A percentile compares a stretch with the other conserved stretches of the same genome.
phyloP scores from a whole-genome alignment of 139 green algal species.

The Zygnema circumcarinatum region DNA sequence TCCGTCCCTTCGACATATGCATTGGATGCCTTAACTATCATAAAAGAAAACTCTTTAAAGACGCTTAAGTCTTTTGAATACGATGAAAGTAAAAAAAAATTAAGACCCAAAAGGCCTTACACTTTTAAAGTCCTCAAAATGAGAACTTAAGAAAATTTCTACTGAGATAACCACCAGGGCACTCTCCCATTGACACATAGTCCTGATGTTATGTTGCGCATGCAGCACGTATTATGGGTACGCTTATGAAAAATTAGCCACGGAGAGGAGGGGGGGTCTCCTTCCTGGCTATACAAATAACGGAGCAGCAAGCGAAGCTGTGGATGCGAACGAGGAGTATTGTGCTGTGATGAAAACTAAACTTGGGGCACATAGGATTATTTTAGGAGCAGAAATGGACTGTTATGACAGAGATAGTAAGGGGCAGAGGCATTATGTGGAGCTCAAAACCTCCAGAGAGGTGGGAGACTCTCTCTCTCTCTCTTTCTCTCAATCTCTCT shows the following conservation, averaged over 20 bases:
- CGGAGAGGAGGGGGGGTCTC: background rate
- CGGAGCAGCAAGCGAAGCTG: background rate
- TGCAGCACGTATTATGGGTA: slow-evolving; percentile 59
- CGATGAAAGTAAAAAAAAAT: too few species aligned
- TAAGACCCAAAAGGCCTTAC: too few species aligned
- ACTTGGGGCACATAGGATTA: slow-evolving; percentile 43
- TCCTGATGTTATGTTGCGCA: too few species aligned
- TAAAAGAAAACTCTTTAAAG: too few species aligned
- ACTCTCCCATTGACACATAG: too few species aligned
- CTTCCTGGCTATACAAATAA: background rate
- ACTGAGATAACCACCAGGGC: too few species aligned
- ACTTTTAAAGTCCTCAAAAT: too few species aligned
- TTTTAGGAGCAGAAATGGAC: slow-evolving; percentile 58
- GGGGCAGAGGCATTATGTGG: slow-evolving; percentile 27
- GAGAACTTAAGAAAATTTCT: too few species aligned
- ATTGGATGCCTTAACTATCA: too few species aligned
- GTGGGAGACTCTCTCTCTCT: background rate
- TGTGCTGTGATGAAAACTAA: slow-evolving; percentile 58
- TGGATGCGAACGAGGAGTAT: slow-evolving; percentile 57
- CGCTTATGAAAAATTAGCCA: slow-evolving; percentile 45
- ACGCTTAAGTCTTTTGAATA: too few species aligned
- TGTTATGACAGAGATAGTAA: slow-evolving; percentile 46
- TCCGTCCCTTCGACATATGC: too few species aligned
- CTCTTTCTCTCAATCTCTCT: background rate
- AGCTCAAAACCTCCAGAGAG: slow-evolving; percentile 52